Evolutionary conservation across 805 yeast genomes (phyloP).

Genomic region (Pichia exigua): DNA sequence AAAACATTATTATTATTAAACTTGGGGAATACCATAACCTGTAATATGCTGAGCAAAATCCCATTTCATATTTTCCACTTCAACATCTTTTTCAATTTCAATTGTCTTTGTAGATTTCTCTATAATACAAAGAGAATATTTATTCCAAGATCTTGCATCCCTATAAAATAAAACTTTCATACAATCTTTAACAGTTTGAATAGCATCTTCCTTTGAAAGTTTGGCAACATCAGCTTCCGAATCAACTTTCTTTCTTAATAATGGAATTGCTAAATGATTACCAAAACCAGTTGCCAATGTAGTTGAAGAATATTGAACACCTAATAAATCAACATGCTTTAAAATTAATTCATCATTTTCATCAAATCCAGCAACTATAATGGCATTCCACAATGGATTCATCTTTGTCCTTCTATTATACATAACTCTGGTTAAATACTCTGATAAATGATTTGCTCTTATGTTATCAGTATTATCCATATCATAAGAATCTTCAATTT

Average conservation of each 20-base stretch:
- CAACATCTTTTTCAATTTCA: slow-evolving; percentile 47
- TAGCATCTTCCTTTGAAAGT: slow-evolving; percentile 67
- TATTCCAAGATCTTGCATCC: slow-evolving; percentile 90
- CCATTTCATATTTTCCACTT: slow-evolving; percentile 79
- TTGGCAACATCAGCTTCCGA: slow-evolving; percentile 66
- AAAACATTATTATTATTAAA: slow-evolving; percentile 14
- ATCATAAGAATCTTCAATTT: slow-evolving; percentile 73
- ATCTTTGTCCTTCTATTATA: slow-evolving; percentile 85
- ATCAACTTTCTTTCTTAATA: slow-evolving; percentile 78
- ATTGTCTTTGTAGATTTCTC: slow-evolving; percentile 54
- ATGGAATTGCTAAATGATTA: slow-evolving; percentile 86
- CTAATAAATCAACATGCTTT: slow-evolving; percentile 82
- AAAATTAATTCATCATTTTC: slow-evolving; percentile 64
- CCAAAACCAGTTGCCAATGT: slow-evolving; percentile 96
- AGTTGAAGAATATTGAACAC: slow-evolving; percentile 84
- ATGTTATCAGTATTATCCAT: slow-evolving; percentile 50
- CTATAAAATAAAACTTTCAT: slow-evolving; percentile 94
- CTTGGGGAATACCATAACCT: slow-evolving; percentile 65
- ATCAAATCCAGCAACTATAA: slow-evolving; percentile 84
- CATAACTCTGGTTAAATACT: slow-evolving; percentile 75
- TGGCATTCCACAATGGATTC: slow-evolving; percentile 95
- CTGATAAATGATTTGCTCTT: slow-evolving; percentile 83
- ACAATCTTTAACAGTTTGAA: slow-evolving; percentile 67
- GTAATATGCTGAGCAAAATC: slow-evolving; percentile 77
- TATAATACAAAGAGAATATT: slow-evolving; percentile 72